Evolutionary conservation across 2,329 filamentous ascomycete genomes (phyloP), one percentile per base, ranked within the genome.

Genomic region (Aureobasidium leucospermi): DNA sequence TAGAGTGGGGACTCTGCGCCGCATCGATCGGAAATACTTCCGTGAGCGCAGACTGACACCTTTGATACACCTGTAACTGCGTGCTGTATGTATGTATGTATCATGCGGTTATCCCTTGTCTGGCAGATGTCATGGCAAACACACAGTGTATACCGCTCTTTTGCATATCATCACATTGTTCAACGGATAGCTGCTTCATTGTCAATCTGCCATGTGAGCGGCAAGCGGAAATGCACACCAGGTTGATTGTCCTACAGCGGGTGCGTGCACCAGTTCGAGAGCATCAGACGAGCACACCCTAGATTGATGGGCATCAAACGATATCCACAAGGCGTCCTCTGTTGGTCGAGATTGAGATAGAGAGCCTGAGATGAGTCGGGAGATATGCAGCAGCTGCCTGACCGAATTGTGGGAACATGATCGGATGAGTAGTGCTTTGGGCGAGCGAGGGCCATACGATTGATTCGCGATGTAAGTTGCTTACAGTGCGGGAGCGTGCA

Each of bases 221-320:
- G 52, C 52, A 56, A 46, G 52, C 41, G 39, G 52, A 46, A 41
- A 56, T 29, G 48, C 34, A 41, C 19, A 52, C 36, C 48, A 41
- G 48, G 41, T 19, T 41, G 10, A 10, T 16, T 41, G 34, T 52
- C 34, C 8, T 36, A 41, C 51, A 19, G 28, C 38, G 51, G 51
- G 31, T 16, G 34, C 49, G 32, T 42, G 38, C 49, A 32, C 23
- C 13, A 19, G 31, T 51, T 51, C 34, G 7, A 42, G 32, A 32
- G 39, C 19, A 38, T 15, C 39, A 42, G 38, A 43, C 23, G 51
- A 34, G n/a, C 39, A 43, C 28, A 10, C 4, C 31, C 38, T 7
- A 15, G 32, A 11, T 16, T 28, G 38, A 13, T 42, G 9, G 16
- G 23, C 36, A 41, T 31, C 8, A 16, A 19, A 15, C 6, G 16